phyloP scores from a whole-genome alignment of 345 rosid genomes.

The Gossypium arboreum region DNA sequence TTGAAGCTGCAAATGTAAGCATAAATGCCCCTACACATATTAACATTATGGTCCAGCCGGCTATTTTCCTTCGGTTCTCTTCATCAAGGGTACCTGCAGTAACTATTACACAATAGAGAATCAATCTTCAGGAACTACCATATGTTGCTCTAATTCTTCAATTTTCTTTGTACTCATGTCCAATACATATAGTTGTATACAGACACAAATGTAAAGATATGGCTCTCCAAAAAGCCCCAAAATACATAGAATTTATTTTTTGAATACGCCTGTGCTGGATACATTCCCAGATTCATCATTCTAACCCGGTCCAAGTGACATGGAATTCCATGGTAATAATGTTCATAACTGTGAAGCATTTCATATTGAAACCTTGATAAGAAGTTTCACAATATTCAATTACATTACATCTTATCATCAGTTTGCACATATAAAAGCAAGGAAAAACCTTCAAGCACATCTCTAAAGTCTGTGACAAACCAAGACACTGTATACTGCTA shows the following conservation, averaged over 20 bases:
- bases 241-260: not conserved
- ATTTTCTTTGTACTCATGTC: not conserved
- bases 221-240: not conserved
- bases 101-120: slow-evolving; percentile 11
- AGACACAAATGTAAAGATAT: not conserved
- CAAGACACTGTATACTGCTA: no score
- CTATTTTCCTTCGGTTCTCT: slow-evolving; percentile 60
- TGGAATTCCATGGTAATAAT: no score
- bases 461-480: no score
- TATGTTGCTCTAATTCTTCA: not conserved
- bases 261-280: no score
- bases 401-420: no score
- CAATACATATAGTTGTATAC: not conserved
- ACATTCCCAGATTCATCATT: no score
- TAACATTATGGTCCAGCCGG: slow-evolving; percentile 90
- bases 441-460: no score
- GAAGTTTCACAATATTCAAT: no score
- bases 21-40: slow-evolving; percentile 66
- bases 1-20: slow-evolving; percentile 73
- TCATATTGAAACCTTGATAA: no score
- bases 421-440: no score
- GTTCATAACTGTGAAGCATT: no score
- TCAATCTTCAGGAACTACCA: not conserved
- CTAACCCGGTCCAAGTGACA: no score
- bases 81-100: slow-evolving; percentile 49